Percentiles rank a stretch among this genome's conserved stretches.
phyloP scores from a whole-genome alignment of 176 grass and related monocot species.

The Calamus simplicifolius region DNA sequence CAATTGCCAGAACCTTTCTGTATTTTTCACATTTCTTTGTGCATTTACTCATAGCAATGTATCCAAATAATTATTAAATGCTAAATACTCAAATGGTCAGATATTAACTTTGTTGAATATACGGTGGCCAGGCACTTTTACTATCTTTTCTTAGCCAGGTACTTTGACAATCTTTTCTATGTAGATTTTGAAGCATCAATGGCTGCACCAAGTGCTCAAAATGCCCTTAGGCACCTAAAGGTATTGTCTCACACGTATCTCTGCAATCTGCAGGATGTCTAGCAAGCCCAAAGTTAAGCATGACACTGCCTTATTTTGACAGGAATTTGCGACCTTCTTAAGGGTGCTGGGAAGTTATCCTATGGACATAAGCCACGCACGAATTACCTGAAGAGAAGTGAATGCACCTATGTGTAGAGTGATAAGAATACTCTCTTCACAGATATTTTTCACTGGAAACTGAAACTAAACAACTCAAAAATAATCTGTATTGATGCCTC shows the following conservation, averaged over 20 bases:
- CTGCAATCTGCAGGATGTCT: background rate
- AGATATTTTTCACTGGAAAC: too few relatives aligned
- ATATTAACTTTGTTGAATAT: too few relatives aligned
- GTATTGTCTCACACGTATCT: conserved; percentile 17
- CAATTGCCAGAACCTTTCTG: conserved; percentile 24
- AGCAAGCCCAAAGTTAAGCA: too few relatives aligned
- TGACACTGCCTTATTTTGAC: background rate
- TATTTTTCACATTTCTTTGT: too few relatives aligned
- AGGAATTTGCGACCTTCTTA: conserved; percentile 72
- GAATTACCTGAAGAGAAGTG: conserved; percentile 9
- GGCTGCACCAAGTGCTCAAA: conserved; percentile 65
- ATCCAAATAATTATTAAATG: too few relatives aligned
- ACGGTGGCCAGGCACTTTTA: conserved; percentile 10
- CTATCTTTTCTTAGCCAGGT: conserved; percentile 28
- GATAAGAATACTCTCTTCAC: background rate
- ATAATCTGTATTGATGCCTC: too few relatives aligned
- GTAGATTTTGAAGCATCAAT: conserved; percentile 90
- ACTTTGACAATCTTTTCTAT: conserved; percentile 90
- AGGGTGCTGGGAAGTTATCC: conserved; percentile 74
- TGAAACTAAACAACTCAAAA: too few relatives aligned
- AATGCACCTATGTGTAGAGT: background rate
- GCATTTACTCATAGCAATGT: too few relatives aligned
- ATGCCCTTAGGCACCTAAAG: conserved; percentile 80
- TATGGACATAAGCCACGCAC: conserved; percentile 51
- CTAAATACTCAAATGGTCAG: too few relatives aligned